Evolutionary conservation across 148 eudicot genomes (phyloP), one percentile per base, ranked within the genome.

Genomic region (Nepenthes gracilis): DNA sequence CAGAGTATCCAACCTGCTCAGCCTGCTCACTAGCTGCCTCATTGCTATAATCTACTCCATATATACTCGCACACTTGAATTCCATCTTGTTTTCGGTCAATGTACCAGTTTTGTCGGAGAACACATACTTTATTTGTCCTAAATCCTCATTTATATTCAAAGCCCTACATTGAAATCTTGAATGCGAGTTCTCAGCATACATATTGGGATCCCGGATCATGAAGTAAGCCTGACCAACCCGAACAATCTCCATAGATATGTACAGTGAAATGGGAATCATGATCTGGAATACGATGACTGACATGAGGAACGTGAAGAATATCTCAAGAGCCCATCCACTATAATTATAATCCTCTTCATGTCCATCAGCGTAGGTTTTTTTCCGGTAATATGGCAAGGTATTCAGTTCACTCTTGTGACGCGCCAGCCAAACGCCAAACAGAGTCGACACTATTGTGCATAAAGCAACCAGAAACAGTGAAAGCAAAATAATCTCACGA

Each of bases 21-120:
- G 59, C 81, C 49, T 67, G 77, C 51, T 49, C 65, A 57, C 52
- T 71, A 1, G 64, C 72, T 57, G 76, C 70, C 23, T 71, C 81
- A 56, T 61, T 67, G 58, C 77, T 72, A 77, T 84, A 94, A 74
- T 94, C 90, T 51, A 74, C 73, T 58, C 97, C 99, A 59, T 78
- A 79, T 45, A 94, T 86, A 73, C 95, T 94, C n/a, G 97, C 99
- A 74, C 80, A 87, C 64, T 76, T 78, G 71, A 94, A 94, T 64
- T 89, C 99, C 99, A 94, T 94, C 85, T 94, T 94, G 82, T 94
- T 94, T 80, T 94, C 99, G 36, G 99, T 94, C 64, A 94, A 53
- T 11, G 99, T 94, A 49, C 99, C 99, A 47, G 99, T 94, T 81
- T 94, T 94, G 67, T 94, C 99, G 13, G 99, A 94, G 72, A 94